Conservation (phyloP, 2,329 filamentous ascomycete species). For the Colletotrichum cuscutae region DNA sequence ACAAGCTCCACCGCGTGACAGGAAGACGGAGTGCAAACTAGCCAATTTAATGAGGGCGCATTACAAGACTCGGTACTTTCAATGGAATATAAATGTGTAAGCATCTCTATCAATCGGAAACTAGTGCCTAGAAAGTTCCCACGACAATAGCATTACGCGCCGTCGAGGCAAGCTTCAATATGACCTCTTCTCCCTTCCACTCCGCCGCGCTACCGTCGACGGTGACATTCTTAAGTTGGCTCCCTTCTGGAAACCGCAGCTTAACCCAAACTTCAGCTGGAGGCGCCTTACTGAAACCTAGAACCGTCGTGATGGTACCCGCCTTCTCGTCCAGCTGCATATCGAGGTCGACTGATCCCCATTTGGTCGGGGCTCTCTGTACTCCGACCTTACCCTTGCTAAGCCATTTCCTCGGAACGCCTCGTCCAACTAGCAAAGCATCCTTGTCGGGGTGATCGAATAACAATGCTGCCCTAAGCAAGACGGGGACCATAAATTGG, state of each 20-base stretch:
- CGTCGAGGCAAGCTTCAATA: background rate
- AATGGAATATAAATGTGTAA: no score
- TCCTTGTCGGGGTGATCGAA: conserved; percentile 13
- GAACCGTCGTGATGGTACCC: background rate
- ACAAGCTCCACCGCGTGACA: no score
- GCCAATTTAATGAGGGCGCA: no score
- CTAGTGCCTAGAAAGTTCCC: background rate
- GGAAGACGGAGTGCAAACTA: no score
- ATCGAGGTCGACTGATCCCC: conserved; percentile 2
- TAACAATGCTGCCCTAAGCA: conserved; percentile 4
- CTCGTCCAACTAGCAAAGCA: background rate
- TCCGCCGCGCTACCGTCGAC: background rate
- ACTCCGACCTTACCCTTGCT: background rate
- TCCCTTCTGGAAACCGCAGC: background rate
- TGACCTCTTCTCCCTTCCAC: conserved; percentile 2
- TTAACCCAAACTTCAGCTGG: conserved; percentile 7
- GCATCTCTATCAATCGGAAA: background rate
- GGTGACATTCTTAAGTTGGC: background rate
- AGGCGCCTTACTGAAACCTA: background rate
- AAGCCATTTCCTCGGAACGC: conserved; percentile 2
- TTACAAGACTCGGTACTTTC: no score
- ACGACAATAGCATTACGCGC: background rate
- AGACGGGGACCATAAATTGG: background rate
- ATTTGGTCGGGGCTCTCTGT: background rate
- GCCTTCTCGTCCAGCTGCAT: conserved; percentile 4